Evolutionary conservation across 2,329 filamentous ascomycete genomes (phyloP).

Genomic region (Chaetomium strumarium): DNA sequence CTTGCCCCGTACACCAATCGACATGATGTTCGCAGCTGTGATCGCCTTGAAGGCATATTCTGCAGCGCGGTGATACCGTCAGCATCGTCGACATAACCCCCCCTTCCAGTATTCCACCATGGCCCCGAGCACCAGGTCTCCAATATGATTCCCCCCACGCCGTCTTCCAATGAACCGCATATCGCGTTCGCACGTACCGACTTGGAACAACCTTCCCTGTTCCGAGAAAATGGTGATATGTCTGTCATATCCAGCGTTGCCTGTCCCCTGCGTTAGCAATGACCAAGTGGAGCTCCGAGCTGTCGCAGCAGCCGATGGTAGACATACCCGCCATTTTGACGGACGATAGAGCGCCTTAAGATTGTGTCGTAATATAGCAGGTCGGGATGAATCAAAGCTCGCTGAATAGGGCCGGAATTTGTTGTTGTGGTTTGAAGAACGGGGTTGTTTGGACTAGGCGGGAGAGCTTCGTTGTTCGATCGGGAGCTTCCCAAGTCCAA

Average conservation of each 20-base stretch:
- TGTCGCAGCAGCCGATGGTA: slow-evolving; percentile 8
- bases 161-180: not conserved
- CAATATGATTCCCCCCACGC: not conserved
- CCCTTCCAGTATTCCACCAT: not conserved
- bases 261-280: slow-evolving; percentile 19
- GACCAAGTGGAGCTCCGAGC: slow-evolving; percentile 17
- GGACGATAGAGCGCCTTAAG: slow-evolving; percentile 1
- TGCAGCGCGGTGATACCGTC: slow-evolving; percentile 36
- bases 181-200: slow-evolving; percentile 61
- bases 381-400: not conserved
- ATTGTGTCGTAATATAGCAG: slow-evolving; percentile 1
- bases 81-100: slow-evolving; percentile 8
- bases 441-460: slow-evolving; percentile 16
- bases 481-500: slow-evolving; percentile 17
- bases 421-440: slow-evolving; percentile 3
- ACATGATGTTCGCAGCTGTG: slow-evolving; percentile 98
- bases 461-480: slow-evolving; percentile 27
- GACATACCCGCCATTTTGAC: slow-evolving; percentile 26
- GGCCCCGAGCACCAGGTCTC: not conserved
- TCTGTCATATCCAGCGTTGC: slow-evolving; percentile 64
- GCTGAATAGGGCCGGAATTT: not conserved
- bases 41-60: slow-evolving; percentile 99
- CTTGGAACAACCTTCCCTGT: slow-evolving; percentile 97
- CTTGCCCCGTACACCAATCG: slow-evolving; percentile 91
- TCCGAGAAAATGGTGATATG: slow-evolving; percentile 99